These are phyloP conservation scores for Diplogelasinospora grovesii DNA, from an alignment of 495 filamentous ascomycete genomes.

Conservation along the genomic window DNA sequence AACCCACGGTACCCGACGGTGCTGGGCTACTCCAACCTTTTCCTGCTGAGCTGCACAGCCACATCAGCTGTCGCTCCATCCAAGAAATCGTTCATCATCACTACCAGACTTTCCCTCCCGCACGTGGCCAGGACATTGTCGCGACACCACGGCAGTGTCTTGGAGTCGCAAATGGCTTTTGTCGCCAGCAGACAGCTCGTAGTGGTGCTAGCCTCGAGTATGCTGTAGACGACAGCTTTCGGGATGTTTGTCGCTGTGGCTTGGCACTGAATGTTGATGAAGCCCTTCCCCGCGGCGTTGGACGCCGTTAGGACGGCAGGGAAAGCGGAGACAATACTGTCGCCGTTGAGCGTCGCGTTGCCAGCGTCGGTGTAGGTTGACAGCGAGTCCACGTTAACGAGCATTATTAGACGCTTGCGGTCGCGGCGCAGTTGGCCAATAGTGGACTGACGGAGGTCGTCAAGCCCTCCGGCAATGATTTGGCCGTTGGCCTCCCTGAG, in stretches of 20 bases:
- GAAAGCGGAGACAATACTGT: constrained; percentile 39
- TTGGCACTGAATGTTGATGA: constrained; percentile 49
- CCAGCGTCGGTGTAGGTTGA: constrained; percentile 47
- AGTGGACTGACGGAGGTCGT: constrained; percentile 28
- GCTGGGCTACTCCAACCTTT: constrained; percentile 32
- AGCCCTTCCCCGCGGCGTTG: constrained; percentile 31
- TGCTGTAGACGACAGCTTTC: constrained; percentile 40
- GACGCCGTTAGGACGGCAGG: constrained; percentile 28
- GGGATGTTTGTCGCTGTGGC: constrained; percentile 47
- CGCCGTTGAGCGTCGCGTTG: constrained; percentile 43
- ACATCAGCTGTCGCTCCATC: constrained; percentile 48
- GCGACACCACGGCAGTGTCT: constrained; percentile 44
- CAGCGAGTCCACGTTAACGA: constrained; percentile 36
- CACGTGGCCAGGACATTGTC: constrained; percentile 33
- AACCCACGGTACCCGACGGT: no score
- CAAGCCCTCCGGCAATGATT: constrained; percentile 25
- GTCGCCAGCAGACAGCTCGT: constrained; percentile 42
- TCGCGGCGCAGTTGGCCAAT: constrained; percentile 37
- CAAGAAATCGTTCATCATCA: constrained; percentile 51
- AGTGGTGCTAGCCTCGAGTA: constrained; percentile 35
- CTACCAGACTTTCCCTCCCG: constrained; percentile 33
- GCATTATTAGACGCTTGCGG: constrained; percentile 41
- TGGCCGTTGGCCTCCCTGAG: constrained; percentile 21
- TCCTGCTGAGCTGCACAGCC: constrained; percentile 34
- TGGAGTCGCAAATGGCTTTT: constrained; percentile 44